Evolutionary conservation across 225 moss, liverwort and hornwort species (phyloP), one percentile per base, ranked within the genome.

Genomic region (Thuidium tamariscinum): DNA sequence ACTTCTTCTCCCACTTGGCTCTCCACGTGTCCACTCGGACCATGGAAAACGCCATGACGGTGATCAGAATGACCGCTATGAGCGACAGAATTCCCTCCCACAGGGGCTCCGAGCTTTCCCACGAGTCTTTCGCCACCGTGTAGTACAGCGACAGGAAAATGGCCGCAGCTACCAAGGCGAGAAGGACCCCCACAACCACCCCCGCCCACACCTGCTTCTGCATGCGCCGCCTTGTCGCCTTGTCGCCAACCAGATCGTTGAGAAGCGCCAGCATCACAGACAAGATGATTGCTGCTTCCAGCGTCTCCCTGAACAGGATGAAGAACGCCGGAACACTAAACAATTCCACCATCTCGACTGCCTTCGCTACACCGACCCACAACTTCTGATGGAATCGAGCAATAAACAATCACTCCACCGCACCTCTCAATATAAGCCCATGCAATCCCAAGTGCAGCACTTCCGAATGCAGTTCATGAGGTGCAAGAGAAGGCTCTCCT

Each of bases 251-350:
- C 1, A 87, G 82, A 12, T 20, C 54, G 78, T 91, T 54, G 3
- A 91, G 72, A 36, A 91, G 36, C 72, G 87, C 89, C 22, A 91
- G 20, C 89, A 91, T 84, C 36, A 91, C 87, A 0, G 89, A 91
- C 11, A 91, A 11, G 34, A 91, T 91, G 25, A 89, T 91, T 0
- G 91, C 91, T 1, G 89, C 91, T 59, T 91, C 91, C 81, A 91
- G 87, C 13, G 91, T 89, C 82, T 91, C 89, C 72, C 87, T 55
- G 78, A 91, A 89, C 5, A 91, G 82, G n/a, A 91, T 91, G 79
- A 89, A 91, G 37, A 91, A 91, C 74, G 91, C 74, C 54, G 89
- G 89, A 26, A 91, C 89, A 10, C 75, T 91, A 32, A 91, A 91
- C 0, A 91, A 66, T 26, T 82, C 2, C 87, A 82, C 79, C 91